phyloP scores from a whole-genome alignment of 2,329 filamentous ascomycete genomes.

The Talaromyces sp. region DNA sequence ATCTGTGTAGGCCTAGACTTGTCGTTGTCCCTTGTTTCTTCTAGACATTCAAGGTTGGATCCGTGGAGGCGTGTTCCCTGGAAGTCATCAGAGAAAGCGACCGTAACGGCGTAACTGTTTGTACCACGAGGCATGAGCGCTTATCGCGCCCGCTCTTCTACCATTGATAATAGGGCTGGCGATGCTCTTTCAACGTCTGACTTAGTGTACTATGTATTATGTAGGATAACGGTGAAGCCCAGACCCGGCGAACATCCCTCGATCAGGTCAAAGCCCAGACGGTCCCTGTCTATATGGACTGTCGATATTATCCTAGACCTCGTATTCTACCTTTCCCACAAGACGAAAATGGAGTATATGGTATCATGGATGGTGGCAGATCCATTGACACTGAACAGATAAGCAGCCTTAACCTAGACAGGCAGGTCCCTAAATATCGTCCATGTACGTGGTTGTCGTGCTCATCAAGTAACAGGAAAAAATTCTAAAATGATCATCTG shows the following conservation, averaged over 20 bases:
- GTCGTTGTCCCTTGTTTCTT: background rate
- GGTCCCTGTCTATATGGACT: background rate
- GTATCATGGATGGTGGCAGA: background rate
- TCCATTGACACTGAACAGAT: background rate
- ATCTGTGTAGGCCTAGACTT: background rate
- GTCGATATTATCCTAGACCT: background rate
- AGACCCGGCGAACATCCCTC: background rate
- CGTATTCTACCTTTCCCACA: background rate
- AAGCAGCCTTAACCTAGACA: background rate
- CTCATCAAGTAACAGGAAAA: background rate
- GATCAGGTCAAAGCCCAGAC: background rate
- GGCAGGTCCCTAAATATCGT: slow-evolving; percentile 1
- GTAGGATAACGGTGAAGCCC: background rate
- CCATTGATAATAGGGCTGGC: background rate
- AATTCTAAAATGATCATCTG: slow-evolving; percentile 1
- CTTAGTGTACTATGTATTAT: no score
- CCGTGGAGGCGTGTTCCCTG: background rate
- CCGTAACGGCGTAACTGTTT: no score
- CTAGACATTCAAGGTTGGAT: background rate
- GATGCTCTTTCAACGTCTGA: no score
- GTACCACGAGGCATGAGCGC: no score
- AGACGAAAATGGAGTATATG: no score
- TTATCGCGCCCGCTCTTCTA: slow-evolving; percentile 7
- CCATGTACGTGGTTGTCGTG: background rate
- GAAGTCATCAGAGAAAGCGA: background rate